A percentile compares a stretch with the other conserved stretches of the same genome.
phyloP scores from a whole-genome alignment of 352 stramenopile species.

The Globisporangium cystogenes region DNA sequence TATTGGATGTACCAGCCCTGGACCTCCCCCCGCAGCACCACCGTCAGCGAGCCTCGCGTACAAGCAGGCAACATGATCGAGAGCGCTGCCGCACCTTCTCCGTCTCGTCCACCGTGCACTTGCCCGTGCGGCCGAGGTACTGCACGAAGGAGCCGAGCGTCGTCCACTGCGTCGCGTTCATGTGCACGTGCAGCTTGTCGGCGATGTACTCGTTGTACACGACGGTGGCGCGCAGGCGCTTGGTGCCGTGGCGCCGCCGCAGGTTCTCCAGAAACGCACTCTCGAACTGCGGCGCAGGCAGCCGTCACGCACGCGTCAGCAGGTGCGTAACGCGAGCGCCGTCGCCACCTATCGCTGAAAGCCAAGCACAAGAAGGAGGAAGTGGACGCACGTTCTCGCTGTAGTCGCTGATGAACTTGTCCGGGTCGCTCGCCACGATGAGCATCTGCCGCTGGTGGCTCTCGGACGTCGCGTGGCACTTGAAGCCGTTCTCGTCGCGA shows the following conservation, averaged over 20 bases:
- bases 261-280: conserved; percentile 94
- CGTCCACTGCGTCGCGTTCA: conserved; percentile 99
- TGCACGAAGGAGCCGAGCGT: conserved; percentile 97
- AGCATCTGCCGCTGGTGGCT: conserved; percentile 98
- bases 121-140: conserved; percentile 97
- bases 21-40: background rate
- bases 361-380: background rate
- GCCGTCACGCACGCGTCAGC: too few relatives aligned
- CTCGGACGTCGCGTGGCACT: conserved; percentile 97
- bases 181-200: conserved; percentile 99
- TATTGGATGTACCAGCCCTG: conserved; percentile 96
- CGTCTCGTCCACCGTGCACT: conserved; percentile 97
- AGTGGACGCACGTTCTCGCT: conserved; percentile 43
- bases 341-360: too few relatives aligned
- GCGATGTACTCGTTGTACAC: conserved; percentile 99
- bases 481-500: conserved; percentile 99
- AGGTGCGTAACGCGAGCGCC: too few relatives aligned
- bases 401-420: conserved; percentile 93
- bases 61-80: background rate
- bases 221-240: conserved; percentile 94
- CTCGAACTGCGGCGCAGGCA: conserved; percentile 90
- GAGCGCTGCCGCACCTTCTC: conserved; percentile 66
- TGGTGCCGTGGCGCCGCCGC: conserved; percentile 92
- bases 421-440: conserved; percentile 94
- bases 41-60: background rate